Evolutionary conservation across 441 rosid species (phyloP).

Genomic region (Croton setiger): DNA sequence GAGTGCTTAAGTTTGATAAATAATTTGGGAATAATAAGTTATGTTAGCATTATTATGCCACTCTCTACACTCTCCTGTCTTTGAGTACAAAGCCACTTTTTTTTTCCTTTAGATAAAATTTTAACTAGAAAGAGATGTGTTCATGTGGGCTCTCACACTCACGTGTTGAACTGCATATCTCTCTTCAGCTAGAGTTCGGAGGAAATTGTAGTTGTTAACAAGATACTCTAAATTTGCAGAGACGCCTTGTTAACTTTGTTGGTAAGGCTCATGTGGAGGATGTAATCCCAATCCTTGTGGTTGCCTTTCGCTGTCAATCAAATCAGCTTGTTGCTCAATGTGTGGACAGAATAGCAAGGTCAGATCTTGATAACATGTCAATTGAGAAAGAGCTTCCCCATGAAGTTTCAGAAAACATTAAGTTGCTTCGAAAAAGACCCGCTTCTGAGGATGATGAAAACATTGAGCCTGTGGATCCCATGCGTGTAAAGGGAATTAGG

Average conservation of each 20-base stretch:
- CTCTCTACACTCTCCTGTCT: background rate
- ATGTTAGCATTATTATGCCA: background rate
- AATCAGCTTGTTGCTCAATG: conserved; percentile 65
- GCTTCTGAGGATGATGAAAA: conserved; percentile 25
- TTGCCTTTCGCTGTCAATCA: conserved; percentile 69
- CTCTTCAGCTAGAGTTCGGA: conserved; percentile 2
- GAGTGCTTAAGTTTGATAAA: background rate
- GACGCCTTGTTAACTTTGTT: conserved; percentile 59
- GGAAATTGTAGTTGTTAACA: conserved; percentile 11
- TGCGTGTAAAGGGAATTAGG: conserved; percentile 53
- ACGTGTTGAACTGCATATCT: conserved; percentile 7
- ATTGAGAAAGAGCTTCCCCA: conserved; percentile 78
- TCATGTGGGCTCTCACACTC: background rate
- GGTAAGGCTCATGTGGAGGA: conserved; percentile 72
- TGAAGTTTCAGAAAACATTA: conserved; percentile 54
- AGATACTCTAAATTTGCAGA: conserved; percentile 47
- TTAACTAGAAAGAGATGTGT: background rate
- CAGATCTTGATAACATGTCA: conserved; percentile 58
- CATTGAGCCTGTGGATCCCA: conserved; percentile 29
- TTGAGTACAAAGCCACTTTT: no score
- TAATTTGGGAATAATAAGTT: background rate
- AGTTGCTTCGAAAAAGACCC: conserved; percentile 39
- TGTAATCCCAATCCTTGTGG: conserved; percentile 72
- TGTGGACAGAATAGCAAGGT: conserved; percentile 66
- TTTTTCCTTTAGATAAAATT: background rate